phyloP scores from a whole-genome alignment of 305 asterid species.

The Fraxinus xanthoxyloides region DNA sequence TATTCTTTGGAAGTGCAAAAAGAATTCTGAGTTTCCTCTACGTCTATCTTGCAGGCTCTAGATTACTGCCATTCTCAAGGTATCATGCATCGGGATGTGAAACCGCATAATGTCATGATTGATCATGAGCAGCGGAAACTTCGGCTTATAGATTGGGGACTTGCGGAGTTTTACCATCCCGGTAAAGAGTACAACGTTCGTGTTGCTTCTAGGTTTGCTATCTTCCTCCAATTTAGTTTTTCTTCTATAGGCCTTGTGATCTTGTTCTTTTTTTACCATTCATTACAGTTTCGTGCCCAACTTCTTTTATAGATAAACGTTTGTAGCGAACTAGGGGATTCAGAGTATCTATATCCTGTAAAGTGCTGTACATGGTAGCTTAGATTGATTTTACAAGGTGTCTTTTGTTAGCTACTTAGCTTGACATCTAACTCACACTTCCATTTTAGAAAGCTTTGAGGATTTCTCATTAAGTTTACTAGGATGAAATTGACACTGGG shows the following conservation, averaged over 20 bases:
- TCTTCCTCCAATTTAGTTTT: slow-evolving; percentile 21
- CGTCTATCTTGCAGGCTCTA: slow-evolving; percentile 54
- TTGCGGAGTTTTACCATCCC: slow-evolving; percentile 90
- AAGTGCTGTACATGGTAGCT: neutral
- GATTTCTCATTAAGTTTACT: neutral
- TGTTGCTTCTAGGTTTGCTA: slow-evolving; percentile 79
- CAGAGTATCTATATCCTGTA: neutral
- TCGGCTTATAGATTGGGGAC: slow-evolving; percentile 90
- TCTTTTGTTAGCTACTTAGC: neutral
- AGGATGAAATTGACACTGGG: neutral
- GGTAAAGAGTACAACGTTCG: slow-evolving; percentile 89
- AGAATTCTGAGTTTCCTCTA: slow-evolving; percentile 9
- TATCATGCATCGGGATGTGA: slow-evolving; percentile 93
- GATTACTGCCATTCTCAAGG: slow-evolving; percentile 94
- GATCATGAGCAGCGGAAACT: slow-evolving; percentile 90
- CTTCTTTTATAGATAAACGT: neutral
- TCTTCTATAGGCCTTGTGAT: neutral
- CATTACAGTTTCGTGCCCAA: neutral
- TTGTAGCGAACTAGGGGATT: neutral
- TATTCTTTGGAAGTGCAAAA: neutral
- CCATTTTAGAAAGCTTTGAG: neutral
- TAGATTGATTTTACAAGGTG: neutral
- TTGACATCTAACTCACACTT: neutral
- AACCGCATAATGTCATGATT: slow-evolving; percentile 93
- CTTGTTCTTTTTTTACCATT: neutral